These are phyloP conservation scores for Globisporangium paroecandrum DNA, from an alignment of 352 stramenopile species.

Conservation along the genomic window DNA sequence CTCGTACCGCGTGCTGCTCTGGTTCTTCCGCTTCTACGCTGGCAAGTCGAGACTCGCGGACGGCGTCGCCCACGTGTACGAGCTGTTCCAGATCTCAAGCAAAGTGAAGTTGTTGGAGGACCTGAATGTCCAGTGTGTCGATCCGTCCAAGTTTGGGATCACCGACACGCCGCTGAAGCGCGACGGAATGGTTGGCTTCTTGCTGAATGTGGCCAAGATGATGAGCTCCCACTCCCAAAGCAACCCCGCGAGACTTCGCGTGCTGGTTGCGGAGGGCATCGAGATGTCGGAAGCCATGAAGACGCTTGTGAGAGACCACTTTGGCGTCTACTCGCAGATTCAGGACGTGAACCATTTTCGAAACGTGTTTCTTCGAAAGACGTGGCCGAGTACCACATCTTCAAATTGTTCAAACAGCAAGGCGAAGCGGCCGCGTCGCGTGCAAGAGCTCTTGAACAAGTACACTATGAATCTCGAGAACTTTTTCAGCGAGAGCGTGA, in stretches of 20 bases:
- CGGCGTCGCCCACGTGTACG: conserved; percentile 16
- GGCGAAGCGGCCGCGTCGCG: conserved; percentile 3
- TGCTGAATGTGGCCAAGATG: conserved; percentile 50
- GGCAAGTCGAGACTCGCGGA: conserved; percentile 24
- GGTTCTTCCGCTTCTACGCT: conserved; percentile 62
- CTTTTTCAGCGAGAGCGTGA: conserved; percentile 43
- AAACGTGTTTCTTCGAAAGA: conserved; percentile 39
- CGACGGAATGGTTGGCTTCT: conserved; percentile 43
- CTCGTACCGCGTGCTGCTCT: conserved; percentile 57
- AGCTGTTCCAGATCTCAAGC: conserved; percentile 47
- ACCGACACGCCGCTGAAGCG: conserved; percentile 43
- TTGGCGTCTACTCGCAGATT: conserved; percentile 55
- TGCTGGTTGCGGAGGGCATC: conserved; percentile 48
- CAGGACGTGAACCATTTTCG: conserved; percentile 65
- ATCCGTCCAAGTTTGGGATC: conserved; percentile 43
- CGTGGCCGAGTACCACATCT: neutral
- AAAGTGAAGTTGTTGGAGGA: conserved; percentile 53
- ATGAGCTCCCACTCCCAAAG: conserved; percentile 35
- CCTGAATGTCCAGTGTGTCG: conserved; percentile 50
- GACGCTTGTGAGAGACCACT: conserved; percentile 47
- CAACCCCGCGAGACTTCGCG: conserved; percentile 33
- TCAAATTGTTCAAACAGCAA: neutral
- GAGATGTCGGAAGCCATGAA: conserved; percentile 56
- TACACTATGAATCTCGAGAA: conserved; percentile 30
- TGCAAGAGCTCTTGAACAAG: conserved; percentile 29